Conservation (phyloP, 2,329 filamentous ascomycete genomes). For the Talaromyces funiculosus region DNA sequence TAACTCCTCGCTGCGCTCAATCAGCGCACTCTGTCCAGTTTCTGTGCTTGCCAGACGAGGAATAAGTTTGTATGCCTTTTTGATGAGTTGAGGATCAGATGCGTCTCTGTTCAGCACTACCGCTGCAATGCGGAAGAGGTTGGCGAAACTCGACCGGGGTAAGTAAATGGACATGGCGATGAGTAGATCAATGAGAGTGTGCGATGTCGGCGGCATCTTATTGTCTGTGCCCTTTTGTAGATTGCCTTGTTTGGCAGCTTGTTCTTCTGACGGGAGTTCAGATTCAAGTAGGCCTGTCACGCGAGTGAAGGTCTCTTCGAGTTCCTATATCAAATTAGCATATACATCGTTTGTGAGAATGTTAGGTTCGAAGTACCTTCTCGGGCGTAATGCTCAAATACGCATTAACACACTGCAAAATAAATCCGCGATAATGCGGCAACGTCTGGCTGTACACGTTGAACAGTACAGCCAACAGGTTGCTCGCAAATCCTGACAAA, state of each 20-base stretch:
- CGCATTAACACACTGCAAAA: conserved; percentile 89
- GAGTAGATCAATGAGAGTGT: conserved; percentile 93
- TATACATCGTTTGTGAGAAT: not conserved
- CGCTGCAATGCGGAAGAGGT: conserved; percentile 80
- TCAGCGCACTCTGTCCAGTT: conserved; percentile 67
- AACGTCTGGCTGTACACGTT: conserved; percentile 97
- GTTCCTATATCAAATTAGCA: conserved; percentile 47
- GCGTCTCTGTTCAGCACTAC: conserved; percentile 66
- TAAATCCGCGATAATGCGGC: conserved; percentile 82
- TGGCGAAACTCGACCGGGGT: conserved; percentile 74
- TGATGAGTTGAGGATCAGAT: conserved; percentile 82
- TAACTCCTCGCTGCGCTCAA: conserved; percentile 69
- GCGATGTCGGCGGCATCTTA: conserved; percentile 82
- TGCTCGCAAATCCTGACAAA: conserved; percentile 71
- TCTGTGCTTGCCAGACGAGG: conserved; percentile 80
- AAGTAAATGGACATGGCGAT: conserved; percentile 95
- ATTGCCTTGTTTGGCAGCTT: conserved; percentile 57
- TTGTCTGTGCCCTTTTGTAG: conserved; percentile 61
- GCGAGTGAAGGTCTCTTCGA: conserved; percentile 81
- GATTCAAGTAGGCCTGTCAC: conserved; percentile 78
- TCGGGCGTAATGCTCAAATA: conserved; percentile 83
- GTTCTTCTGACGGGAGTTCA: conserved; percentile 60
- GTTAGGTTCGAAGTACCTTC: conserved; percentile 32
- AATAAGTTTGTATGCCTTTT: conserved; percentile 98
- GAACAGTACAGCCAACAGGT: conserved; percentile 93